Evolutionary conservation across 176 grass and related monocot species (phyloP), one percentile per base, ranked within the genome.

Genomic region (Canna indica): DNA sequence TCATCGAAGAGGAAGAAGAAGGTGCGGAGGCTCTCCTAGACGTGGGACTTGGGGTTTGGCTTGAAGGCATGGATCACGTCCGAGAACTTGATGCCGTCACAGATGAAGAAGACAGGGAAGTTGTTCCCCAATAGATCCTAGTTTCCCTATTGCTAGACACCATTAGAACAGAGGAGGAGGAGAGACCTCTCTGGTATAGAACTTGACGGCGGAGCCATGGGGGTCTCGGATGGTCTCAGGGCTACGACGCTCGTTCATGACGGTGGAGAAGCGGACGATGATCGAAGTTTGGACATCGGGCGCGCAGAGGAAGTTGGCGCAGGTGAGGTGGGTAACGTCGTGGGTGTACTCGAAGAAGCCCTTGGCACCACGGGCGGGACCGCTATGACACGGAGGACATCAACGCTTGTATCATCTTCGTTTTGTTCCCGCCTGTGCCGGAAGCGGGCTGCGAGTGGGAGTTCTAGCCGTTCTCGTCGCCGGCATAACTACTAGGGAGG

Each of bases 1-100:
- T 95, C 91, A 31, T 95, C 91, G 76, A 90, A 95, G 68, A 95
- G 87, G 85, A 95, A 95, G 87, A 88, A 90, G 87, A 95, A 95
- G 39, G 87, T 95, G 87, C 90, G 91, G 13, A 95, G 80, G 75
- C 82, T 85, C 87, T 95, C 91, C 75, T 95, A 87, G 0, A 95
- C 72, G 64, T 95, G 91, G 0, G 91, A 95, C 18, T 50, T 60
- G 91, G 91, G 82, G n/a, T 95, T 90, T 20, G 91, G 91, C 64
- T 95, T 95, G 87, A 95, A 90, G 13, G 91, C 91, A 36, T 95
- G 91, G 62, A 95, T 90, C 10, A 95, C 87, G 71, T 95, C 91
- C 14, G 91, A 87, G 82, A 95, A 95, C 73, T 95, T 76, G 79
- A 95, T 95, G 9, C 87, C 91, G 59, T 95, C 91, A 59, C 91